phyloP scores from a whole-genome alignment of 2,329 filamentous ascomycete genomes.

The Sclerotinia glacialis region DNA sequence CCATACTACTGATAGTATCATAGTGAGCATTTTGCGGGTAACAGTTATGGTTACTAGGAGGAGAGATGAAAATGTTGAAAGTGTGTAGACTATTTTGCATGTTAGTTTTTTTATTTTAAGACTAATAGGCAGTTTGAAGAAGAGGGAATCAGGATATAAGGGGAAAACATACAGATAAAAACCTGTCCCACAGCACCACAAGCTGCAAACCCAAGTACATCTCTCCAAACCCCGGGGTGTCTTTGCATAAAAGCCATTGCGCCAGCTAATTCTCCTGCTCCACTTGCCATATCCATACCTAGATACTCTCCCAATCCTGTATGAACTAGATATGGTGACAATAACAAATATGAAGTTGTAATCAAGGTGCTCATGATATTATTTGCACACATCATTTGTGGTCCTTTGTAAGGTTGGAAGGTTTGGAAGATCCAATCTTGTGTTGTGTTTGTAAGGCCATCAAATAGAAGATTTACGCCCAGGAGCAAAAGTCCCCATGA shows the following conservation, averaged over 20 bases:
- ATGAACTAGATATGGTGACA: constrained; percentile 75
- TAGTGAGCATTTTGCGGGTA: constrained; percentile 98
- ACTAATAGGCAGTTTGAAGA: background rate
- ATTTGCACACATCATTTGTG: constrained; percentile 99
- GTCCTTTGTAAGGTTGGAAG: constrained; percentile 79
- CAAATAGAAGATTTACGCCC: constrained; percentile 86
- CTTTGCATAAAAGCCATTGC: constrained; percentile 77
- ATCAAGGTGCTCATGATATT: constrained; percentile 82
- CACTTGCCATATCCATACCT: constrained; percentile 59
- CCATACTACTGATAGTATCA: constrained; percentile 92
- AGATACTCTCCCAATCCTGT: constrained; percentile 64
- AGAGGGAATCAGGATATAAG: constrained; percentile 5
- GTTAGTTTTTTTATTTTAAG: constrained; percentile 11
- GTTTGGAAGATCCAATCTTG: constrained; percentile 89
- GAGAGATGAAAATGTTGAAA: constrained; percentile 87
- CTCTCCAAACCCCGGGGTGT: constrained; percentile 78
- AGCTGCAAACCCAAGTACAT: constrained; percentile 84
- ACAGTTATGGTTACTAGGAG: constrained; percentile 95
- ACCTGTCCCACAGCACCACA: constrained; percentile 93
- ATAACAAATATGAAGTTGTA: constrained; percentile 71
- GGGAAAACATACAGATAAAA: constrained; percentile 71
- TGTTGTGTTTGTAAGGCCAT: constrained; percentile 92
- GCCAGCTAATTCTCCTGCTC: constrained; percentile 70
- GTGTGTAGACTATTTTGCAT: constrained; percentile 65
- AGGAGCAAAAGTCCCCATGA: constrained; percentile 81